Base-by-base conservation (phyloP, 805 yeast genomes). In the Saturnispora quitensis region DNA sequence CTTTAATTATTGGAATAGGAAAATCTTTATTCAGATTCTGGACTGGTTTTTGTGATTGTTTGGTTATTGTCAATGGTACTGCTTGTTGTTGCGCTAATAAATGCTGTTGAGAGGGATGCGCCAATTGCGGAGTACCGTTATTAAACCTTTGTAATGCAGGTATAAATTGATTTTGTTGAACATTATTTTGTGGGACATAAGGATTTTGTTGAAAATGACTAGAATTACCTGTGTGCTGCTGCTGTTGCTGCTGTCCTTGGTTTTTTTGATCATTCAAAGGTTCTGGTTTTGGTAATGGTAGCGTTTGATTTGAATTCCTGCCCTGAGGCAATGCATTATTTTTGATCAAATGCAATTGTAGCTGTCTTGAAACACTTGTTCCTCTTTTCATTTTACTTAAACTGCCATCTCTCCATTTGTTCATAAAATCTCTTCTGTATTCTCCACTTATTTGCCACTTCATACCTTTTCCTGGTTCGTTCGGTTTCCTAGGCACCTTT, bases 401-500 rank as follows among this genome's bases (percentile, higher is more conserved):
- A 40, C 84, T 77, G 15, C 96, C 96, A 54, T 78, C 82, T 53
- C 79, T 80, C 70, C 90, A 82, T 70, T 89, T 87, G 58, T 76
- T 78, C 64, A 90, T 68, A 61, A 90, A 90, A 57, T 93, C 99
- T 44, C 82, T 82, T 61, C 85, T 83, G 66, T 86, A 91, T 46
- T 82, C 72, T 40, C 88, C 93, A 56, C 89, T 81, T 53, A 93
- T 90, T 70, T 89, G 95, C 99, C 99, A 93, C 69, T 93, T 93
- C 95, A 93, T 91, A 57, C 99, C 98, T 68, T 93, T 93, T 17
- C 99, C 99, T 0, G 98, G 97, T 70, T 93, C 98, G 66, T 89
- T 85, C 31, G 96, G 90, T 64, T 86, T 80, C 62, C 99, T 77
- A 40, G 98, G 97, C 22, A 91, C 97, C 69, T 93, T 93, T 62